Conservation (phyloP, 495 filamentous ascomycete species). For the Penicillium antarcticum region DNA sequence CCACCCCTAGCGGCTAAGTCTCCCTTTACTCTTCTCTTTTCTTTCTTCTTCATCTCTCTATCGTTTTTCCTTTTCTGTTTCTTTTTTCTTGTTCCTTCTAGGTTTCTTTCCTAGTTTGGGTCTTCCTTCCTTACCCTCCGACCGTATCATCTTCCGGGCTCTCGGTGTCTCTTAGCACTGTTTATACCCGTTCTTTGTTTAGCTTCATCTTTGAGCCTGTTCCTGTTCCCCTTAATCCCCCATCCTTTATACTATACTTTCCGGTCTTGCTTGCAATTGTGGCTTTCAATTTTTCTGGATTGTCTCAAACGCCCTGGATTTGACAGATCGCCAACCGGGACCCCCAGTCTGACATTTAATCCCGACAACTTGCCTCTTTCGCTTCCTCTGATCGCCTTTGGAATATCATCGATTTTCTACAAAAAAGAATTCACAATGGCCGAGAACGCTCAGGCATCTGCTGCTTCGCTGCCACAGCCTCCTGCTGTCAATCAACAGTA, state of each 20-base stretch:
- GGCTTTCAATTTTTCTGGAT: constrained; percentile 7
- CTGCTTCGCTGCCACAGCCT: constrained; percentile 58
- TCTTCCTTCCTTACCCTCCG: constrained; percentile 3
- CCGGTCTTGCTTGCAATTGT: constrained; percentile 9
- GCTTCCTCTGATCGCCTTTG: constrained; percentile 15
- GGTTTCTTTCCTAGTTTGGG: constrained; percentile 16
- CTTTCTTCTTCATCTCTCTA: constrained; percentile 16
- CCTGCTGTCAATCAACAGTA: constrained; percentile 67
- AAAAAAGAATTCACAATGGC: constrained; percentile 57
- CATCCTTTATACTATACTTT: constrained; percentile 12
- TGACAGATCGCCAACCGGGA: constrained; percentile 5
- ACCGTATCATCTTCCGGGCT: constrained; percentile 1
- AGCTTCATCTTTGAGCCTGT: constrained; percentile 1
- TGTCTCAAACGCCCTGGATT: constrained; percentile 5
- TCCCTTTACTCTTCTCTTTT: constrained; percentile 17
- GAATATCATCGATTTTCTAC: constrained; percentile 10
- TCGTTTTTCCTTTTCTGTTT: constrained; percentile 16
- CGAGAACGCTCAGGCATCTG: constrained; percentile 56
- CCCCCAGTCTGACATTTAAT: constrained; percentile 10
- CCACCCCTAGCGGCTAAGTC: constrained; percentile 38
- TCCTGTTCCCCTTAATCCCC: neutral
- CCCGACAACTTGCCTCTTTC: constrained; percentile 15
- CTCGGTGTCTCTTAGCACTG: constrained; percentile 4
- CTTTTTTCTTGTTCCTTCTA: constrained; percentile 11
- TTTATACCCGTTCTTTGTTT: constrained; percentile 15